Evolutionary conservation across 768 basidiomycete species (phyloP), one percentile per base, ranked within the genome.

Genomic region (Cystofilobasidium macerans): DNA sequence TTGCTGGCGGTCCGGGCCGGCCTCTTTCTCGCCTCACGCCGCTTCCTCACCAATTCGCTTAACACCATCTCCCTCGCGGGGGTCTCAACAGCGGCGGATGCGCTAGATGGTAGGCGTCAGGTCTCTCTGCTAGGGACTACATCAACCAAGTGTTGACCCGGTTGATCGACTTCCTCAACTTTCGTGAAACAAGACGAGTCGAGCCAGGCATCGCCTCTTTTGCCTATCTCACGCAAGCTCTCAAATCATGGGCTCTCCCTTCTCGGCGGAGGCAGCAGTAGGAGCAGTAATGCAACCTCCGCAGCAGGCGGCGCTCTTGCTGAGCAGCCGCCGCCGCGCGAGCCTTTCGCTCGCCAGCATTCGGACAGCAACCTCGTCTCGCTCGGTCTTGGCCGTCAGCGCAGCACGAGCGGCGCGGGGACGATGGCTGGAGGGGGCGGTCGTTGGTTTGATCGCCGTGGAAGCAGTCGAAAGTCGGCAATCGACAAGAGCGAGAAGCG

Each of bases 1-100:
- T 56, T 68, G 14, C 11, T 62, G 26, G 3, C 38, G 12, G 22
- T 68, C 26, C 61, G 67, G 24, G 48, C 48, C 1, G 28, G 47
- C 56, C 61, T 68, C 35, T 68, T 68, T 36, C 32, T 58, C n/a
- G 20, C 36, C 54, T 68, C 61, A 20, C 54, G 67, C 22, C 43
- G 62, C 32, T 68, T 68, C 48, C 62, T 68, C 36, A 45, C 57
- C 24, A 43, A 32, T 2, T 56, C 67, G 32, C 61, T 68, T 38
- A 22, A 18, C 51, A 2, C 28, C 26, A 54, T 54, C 51, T 54
- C 51, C 28, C 51, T 54, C 28, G 51, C 51, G 28, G 51, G 28
- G 7, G 51, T 57, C 36, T 18, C 61, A 45, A n/a, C 61, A 56
- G 4, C 66, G 62, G 16, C 28, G 45, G 38, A 48, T 54, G 36